A percentile compares a stretch with the other conserved stretches of the same genome.
phyloP scores from a whole-genome alignment of 768 basidiomycete genomes.

The Panus rudis region DNA sequence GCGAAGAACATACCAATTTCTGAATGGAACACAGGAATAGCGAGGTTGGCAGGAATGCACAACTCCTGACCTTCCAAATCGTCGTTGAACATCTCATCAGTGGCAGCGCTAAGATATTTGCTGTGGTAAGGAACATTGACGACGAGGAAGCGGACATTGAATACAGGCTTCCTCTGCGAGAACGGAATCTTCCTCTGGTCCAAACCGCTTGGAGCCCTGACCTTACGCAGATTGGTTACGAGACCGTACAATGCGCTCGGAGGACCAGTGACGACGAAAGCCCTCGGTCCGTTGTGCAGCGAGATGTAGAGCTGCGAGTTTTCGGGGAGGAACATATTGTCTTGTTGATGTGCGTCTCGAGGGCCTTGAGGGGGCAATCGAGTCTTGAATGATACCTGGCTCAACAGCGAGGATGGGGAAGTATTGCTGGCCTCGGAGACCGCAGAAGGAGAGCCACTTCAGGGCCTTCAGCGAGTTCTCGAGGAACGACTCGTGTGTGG shows the following conservation, averaged over 20 bases:
- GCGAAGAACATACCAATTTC: constrained; percentile 76
- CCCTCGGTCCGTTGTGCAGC: constrained; percentile 87
- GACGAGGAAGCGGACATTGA: constrained; percentile 89
- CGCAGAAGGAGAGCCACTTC: constrained; percentile 89
- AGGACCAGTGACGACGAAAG: constrained; percentile 90
- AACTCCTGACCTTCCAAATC: constrained; percentile 76
- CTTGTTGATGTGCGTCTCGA: constrained; percentile 75
- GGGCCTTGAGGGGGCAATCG: constrained; percentile 62
- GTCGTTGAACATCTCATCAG: constrained; percentile 68
- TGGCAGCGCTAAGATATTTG: constrained; percentile 65
- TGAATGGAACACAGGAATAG: constrained; percentile 86
- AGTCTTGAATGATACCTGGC: constrained; percentile 79
- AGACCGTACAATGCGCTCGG: constrained; percentile 90
- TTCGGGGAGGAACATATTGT: constrained; percentile 81
- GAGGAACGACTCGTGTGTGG: constrained; percentile 65
- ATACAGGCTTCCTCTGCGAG: constrained; percentile 92
- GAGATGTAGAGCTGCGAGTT: constrained; percentile 81
- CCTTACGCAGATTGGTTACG: constrained; percentile 83
- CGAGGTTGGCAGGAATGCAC: constrained; percentile 62
- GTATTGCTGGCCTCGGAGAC: constrained; percentile 86
- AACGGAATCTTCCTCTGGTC: constrained; percentile 94
- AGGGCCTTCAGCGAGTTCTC: constrained; percentile 77
- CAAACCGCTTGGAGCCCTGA: constrained; percentile 76
- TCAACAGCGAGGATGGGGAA: constrained; percentile 92
- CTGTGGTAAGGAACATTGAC: constrained; percentile 97